phyloP scores from a whole-genome alignment of 495 filamentous ascomycete species.

The Aspergillus steynii region DNA sequence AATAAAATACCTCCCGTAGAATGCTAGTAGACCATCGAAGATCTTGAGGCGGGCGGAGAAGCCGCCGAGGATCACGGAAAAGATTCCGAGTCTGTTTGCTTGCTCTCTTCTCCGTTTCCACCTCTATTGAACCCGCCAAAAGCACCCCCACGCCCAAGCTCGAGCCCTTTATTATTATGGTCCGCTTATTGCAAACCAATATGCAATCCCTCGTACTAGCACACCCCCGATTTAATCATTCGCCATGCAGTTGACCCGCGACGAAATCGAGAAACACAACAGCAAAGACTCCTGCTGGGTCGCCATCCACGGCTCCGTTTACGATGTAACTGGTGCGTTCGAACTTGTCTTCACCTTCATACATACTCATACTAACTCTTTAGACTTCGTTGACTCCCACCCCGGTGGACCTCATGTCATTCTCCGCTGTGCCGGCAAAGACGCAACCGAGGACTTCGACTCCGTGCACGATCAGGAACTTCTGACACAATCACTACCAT shows the following conservation, averaged over 20 bases:
- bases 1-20: not conserved
- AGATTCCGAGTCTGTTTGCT: not conserved
- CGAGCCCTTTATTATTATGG: not conserved
- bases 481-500: constrained; percentile 25
- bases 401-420: constrained; percentile 80
- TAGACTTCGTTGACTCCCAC: constrained; percentile 56
- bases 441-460: constrained; percentile 82
- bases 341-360: not conserved
- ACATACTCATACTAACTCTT: not conserved
- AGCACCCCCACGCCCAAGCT: not conserved
- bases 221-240: not conserved
- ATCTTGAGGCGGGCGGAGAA: not conserved
- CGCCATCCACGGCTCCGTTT: constrained; percentile 71
- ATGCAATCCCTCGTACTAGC: not conserved
- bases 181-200: not conserved
- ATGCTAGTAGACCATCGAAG: no score
- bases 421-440: constrained; percentile 81
- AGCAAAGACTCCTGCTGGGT: constrained; percentile 74
- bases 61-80: not conserved
- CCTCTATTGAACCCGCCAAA: not conserved
- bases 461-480: constrained; percentile 74
- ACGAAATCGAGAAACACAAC: constrained; percentile 68
- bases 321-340: constrained; percentile 71
- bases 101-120: not conserved
- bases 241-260: constrained; percentile 22